Percentiles rank a stretch among this genome's conserved stretches.
phyloP scores from a whole-genome alignment of 805 yeast species.

The Wickerhamomyces queroliae region DNA sequence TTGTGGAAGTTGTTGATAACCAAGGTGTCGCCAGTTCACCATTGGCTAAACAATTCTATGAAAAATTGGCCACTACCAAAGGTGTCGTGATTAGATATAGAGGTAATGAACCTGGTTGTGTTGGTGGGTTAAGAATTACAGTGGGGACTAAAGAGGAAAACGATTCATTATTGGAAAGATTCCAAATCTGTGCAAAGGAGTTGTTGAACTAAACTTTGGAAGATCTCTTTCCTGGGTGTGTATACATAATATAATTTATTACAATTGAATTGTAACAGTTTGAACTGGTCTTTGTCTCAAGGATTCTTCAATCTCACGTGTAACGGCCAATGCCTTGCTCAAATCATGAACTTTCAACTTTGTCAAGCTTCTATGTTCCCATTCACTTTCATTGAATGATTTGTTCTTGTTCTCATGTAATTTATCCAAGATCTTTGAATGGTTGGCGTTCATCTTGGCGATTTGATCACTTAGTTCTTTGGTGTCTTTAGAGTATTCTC shows the following conservation, averaged over 20 bases:
- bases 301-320: slow-evolving; percentile 3
- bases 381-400: slow-evolving; percentile 2
- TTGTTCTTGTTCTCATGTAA: slow-evolving; percentile 3
- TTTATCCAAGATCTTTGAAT: slow-evolving; percentile 12
- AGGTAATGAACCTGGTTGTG: slow-evolving; percentile 86
- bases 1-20: slow-evolving; percentile 62
- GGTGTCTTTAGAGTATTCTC: slow-evolving; percentile 14
- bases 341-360: slow-evolving; percentile 12
- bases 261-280: slow-evolving; percentile 12
- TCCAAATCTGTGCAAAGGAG: slow-evolving; percentile 30
- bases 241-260: too few relatives aligned
- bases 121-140: slow-evolving; percentile 82
- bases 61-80: slow-evolving; percentile 60
- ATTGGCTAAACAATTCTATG: slow-evolving; percentile 62
- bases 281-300: slow-evolving; percentile 5
- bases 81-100: slow-evolving; percentile 86
- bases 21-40: slow-evolving; percentile 61
- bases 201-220: too few relatives aligned
- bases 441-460: slow-evolving; percentile 14
- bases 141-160: slow-evolving; percentile 84
- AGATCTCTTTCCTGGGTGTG: too few relatives aligned
- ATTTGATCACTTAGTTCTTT: slow-evolving; percentile 14
- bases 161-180: slow-evolving; percentile 42
- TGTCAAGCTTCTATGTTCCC: slow-evolving; percentile 8
- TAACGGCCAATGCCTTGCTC: slow-evolving; percentile 5